phyloP scores from a whole-genome alignment of 805 yeast species.

The Teunomyces funiuensis region DNA sequence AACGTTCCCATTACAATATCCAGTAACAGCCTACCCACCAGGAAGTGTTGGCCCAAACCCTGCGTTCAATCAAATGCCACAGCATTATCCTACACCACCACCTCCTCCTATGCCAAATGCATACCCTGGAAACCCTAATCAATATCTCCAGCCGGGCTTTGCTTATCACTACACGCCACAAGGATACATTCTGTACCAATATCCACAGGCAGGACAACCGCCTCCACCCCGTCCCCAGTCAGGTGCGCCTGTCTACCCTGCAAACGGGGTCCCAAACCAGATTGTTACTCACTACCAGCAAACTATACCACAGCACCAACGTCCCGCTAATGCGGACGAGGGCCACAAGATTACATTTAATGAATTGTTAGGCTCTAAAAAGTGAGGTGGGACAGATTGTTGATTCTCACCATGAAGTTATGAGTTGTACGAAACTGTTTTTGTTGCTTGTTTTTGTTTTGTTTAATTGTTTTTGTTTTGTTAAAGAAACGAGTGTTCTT shows the following conservation, averaged over 20 bases:
- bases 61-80: constrained; percentile 6
- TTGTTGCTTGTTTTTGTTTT: too few relatives aligned
- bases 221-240: constrained; percentile 15
- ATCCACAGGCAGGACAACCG: too few relatives aligned
- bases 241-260: constrained; percentile 9
- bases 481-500: too few relatives aligned
- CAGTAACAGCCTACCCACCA: constrained; percentile 36
- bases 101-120: constrained; percentile 1
- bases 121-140: constrained; percentile 9
- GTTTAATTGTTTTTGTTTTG: constrained; percentile 6
- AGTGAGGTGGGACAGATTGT: constrained; percentile 9
- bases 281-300: constrained; percentile 11
- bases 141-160: constrained; percentile 30
- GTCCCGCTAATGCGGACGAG: constrained; percentile 5
- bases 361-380: constrained; percentile 36
- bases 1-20: constrained; percentile 18
- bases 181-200: constrained; percentile 32
- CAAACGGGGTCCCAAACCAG: constrained; percentile 6
- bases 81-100: neutral
- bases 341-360: constrained; percentile 43
- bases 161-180: constrained; percentile 30
- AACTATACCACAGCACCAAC: constrained; percentile 10
- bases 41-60: constrained; percentile 12
- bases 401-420: constrained; percentile 2
- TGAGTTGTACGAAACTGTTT: constrained; percentile 5